Evolutionary conservation across 768 basidiomycete genomes (phyloP).

Genomic region (Gymnopilus junonius): DNA sequence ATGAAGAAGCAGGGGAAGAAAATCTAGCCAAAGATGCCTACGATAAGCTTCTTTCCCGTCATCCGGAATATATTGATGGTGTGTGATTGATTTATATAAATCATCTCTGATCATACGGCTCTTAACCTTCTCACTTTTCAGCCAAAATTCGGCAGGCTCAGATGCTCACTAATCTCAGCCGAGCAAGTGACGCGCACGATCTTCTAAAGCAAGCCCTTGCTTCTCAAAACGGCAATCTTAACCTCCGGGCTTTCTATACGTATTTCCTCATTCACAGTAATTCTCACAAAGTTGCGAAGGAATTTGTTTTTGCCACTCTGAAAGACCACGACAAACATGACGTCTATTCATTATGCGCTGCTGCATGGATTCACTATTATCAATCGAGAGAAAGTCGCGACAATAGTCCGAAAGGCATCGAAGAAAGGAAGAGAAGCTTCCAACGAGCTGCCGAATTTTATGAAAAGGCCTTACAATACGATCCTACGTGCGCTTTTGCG

Average conservation of each 20-base stretch:
- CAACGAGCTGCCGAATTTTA: slow-evolving; percentile 88
- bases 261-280: slow-evolving; percentile 88
- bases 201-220: slow-evolving; percentile 88
- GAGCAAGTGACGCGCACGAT: slow-evolving; percentile 82
- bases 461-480: slow-evolving; percentile 85
- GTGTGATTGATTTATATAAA: slow-evolving; percentile 30
- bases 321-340: slow-evolving; percentile 89
- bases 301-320: slow-evolving; percentile 89
- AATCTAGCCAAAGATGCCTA: slow-evolving; percentile 84
- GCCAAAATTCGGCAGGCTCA: slow-evolving; percentile 93
- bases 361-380: slow-evolving; percentile 85
- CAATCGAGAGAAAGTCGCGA: slow-evolving; percentile 87
- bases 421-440: slow-evolving; percentile 81
- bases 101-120: slow-evolving; percentile 4
- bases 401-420: slow-evolving; percentile 52
- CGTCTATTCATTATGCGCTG: slow-evolving; percentile 88
- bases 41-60: slow-evolving; percentile 81
- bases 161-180: slow-evolving; percentile 71
- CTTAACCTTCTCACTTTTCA: slow-evolving; percentile 32
- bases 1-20: slow-evolving; percentile 82
- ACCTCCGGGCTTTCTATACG: slow-evolving; percentile 92
- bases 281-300: slow-evolving; percentile 72
- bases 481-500: slow-evolving; percentile 87
- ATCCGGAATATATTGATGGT: slow-evolving; percentile 98
- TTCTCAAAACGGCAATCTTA: slow-evolving; percentile 77